Evolutionary conservation across 148 eudicot genomes (phyloP).

Genomic region (Rhododendron mucronatum): DNA sequence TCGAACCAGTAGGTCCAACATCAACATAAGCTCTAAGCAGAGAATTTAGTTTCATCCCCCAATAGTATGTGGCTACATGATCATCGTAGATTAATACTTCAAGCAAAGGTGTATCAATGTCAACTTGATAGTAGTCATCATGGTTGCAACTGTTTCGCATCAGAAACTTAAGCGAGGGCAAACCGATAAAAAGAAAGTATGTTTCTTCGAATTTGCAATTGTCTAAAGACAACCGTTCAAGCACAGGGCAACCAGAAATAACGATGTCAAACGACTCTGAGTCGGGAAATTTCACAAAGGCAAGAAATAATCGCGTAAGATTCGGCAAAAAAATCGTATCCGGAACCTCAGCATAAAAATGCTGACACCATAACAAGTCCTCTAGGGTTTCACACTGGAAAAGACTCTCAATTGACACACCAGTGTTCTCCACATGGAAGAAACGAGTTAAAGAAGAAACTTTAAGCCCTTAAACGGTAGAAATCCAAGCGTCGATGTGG

Average conservation of each 20-base stretch:
- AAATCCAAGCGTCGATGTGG: background rate
- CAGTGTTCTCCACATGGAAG: background rate
- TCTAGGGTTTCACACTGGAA: background rate
- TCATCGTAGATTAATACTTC: background rate
- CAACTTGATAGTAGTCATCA: background rate
- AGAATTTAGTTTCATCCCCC: background rate
- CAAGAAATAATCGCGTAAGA: background rate
- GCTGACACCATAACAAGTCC: background rate
- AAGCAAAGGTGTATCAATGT: background rate
- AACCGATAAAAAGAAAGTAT: background rate
- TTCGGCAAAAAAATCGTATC: background rate
- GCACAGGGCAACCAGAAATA: constrained; percentile 4
- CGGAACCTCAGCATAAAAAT: background rate
- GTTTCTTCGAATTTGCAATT: background rate
- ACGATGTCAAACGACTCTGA: background rate
- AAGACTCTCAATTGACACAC: background rate
- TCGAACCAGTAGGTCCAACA: background rate
- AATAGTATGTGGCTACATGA: background rate
- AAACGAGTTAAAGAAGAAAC: background rate
- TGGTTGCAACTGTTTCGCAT: background rate
- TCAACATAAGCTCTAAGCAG: background rate
- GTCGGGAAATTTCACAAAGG: background rate
- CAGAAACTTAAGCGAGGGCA: background rate
- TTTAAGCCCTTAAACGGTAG: background rate
- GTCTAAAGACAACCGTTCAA: background rate